Evolutionary conservation across 192 early-diverging fungal species (phyloP), one percentile per base, ranked within the genome.

Genomic region (Linnemannia exigua): DNA sequence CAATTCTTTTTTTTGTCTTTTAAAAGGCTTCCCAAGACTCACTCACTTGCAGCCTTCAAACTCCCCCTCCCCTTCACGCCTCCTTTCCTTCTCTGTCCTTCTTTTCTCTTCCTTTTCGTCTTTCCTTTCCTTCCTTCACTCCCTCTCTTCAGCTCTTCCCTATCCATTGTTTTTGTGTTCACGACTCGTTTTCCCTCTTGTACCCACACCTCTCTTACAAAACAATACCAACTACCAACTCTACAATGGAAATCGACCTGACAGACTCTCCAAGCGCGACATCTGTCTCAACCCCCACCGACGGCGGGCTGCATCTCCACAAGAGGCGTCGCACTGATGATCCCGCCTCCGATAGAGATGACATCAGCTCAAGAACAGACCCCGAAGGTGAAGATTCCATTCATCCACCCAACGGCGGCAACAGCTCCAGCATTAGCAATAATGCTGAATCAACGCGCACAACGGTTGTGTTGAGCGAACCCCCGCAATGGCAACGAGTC

Each of bases 401-500:
- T 63, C 67, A 67, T 50, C 22, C 68, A 0, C 51, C 19, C 25
- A 47, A 47, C 50, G 54, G 48, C 1, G 28, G 47, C 50, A 74
- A 35, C 44, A 68, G 81, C 48, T 20, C 54, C 22, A 5, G 20
- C 44, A 79, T 66, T 33, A 33, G 41, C 38, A 70, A 77, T 46
- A 69, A 58, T 35, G 8, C 75, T 38, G 76, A 77, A n/a, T 72
- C 66, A 17, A 33, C 74, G 22, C 78, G 84, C n/a, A 31, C 77
- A 2, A 47, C 83, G 25, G 72, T 79, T 28, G 73, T 70, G 22
- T 33, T 86, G 61, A 75, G 79, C n/a, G 84, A 91, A 31, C 91
- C 92, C 17, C 90, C 90, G 2, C 90, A 92, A 71, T 96, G 96
- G 96, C 94, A 94, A 80, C 74, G 80, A 19, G 94, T 93, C 15